Conservation (phyloP, 495 filamentous ascomycete genomes). For the Haplographium delicatum region DNA sequence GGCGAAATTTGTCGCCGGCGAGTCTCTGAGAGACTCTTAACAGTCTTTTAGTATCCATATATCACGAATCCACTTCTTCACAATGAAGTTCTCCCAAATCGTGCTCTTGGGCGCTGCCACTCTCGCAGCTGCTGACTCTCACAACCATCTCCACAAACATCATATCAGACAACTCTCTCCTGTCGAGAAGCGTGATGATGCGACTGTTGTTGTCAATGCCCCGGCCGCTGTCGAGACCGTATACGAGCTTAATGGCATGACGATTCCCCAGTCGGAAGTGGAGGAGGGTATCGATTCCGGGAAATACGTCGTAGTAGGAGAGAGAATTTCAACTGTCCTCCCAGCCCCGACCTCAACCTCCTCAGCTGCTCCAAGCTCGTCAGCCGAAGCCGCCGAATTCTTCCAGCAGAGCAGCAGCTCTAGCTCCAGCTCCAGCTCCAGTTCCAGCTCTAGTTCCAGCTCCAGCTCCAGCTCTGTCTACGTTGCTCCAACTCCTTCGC, state of each 20-base stretch:
- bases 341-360: slow-evolving; percentile 11
- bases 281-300: slow-evolving; percentile 58
- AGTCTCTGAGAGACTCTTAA: slow-evolving; percentile 22
- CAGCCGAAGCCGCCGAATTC: slow-evolving; percentile 18
- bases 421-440: slow-evolving; percentile 10
- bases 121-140: slow-evolving; percentile 41
- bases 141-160: slow-evolving; percentile 40
- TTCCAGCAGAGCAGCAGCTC: slow-evolving; percentile 19
- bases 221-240: slow-evolving; percentile 51
- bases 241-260: slow-evolving; percentile 54
- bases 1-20: slow-evolving; percentile 3
- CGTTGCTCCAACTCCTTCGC: slow-evolving; percentile 12
- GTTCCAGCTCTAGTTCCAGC: slow-evolving; percentile 22
- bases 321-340: slow-evolving; percentile 17
- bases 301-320: slow-evolving; percentile 43
- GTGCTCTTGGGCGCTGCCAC: slow-evolving; percentile 42
- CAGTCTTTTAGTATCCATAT: slow-evolving; percentile 18
- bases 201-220: slow-evolving; percentile 28
- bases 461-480: too few relatives aligned
- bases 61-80: slow-evolving; percentile 26
- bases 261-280: slow-evolving; percentile 48
- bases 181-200: slow-evolving; percentile 39
- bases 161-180: slow-evolving; percentile 30
- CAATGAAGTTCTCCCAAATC: slow-evolving; percentile 44
- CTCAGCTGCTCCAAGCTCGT: slow-evolving; percentile 25